Evolutionary conservation across 2,329 filamentous ascomycete genomes (phyloP).

Genomic region (Hypoxylon sp.): DNA sequence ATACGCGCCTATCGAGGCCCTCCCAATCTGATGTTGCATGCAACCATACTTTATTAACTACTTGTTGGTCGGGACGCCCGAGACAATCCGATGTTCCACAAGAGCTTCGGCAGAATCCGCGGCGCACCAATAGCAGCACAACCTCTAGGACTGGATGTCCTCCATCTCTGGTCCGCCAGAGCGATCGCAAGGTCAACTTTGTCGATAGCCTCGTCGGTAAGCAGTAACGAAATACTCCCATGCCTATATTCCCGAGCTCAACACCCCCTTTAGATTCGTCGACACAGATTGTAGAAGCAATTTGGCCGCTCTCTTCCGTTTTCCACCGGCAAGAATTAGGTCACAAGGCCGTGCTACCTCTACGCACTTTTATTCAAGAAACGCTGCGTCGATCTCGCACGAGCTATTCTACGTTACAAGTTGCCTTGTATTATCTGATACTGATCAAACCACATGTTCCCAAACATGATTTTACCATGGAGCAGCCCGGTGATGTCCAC

Average conservation of each 20-base stretch:
- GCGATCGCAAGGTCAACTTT: conserved; percentile 92
- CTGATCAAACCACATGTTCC: conserved; percentile 93
- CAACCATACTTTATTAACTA: conserved; percentile 50
- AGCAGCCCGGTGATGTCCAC: conserved; percentile 80
- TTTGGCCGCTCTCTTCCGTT: conserved; percentile 92
- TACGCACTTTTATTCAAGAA: conserved; percentile 97
- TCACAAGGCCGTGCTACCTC: conserved; percentile 83
- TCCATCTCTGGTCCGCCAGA: conserved; percentile 84
- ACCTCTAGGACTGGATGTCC: conserved; percentile 72
- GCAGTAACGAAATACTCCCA: conserved; percentile 59
- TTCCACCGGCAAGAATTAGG: conserved; percentile 80
- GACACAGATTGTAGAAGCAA: conserved; percentile 95
- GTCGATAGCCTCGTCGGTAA: conserved; percentile 98
- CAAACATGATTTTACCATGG: conserved; percentile 85
- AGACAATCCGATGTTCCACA: conserved; percentile 64
- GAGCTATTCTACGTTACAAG: conserved; percentile 97
- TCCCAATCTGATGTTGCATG: conserved; percentile 52
- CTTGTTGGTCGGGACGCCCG: conserved; percentile 53
- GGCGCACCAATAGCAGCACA: conserved; percentile 67
- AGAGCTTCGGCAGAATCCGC: conserved; percentile 75
- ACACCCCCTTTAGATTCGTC: conserved; percentile 80
- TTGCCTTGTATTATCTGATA: conserved; percentile 95
- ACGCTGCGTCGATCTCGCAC: conserved; percentile 94
- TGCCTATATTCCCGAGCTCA: conserved; percentile 50
- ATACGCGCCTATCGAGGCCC: conserved; percentile 50